Conservation (phyloP, 1,284 basidiomycete genomes). For the Polyporus tsugae region DNA sequence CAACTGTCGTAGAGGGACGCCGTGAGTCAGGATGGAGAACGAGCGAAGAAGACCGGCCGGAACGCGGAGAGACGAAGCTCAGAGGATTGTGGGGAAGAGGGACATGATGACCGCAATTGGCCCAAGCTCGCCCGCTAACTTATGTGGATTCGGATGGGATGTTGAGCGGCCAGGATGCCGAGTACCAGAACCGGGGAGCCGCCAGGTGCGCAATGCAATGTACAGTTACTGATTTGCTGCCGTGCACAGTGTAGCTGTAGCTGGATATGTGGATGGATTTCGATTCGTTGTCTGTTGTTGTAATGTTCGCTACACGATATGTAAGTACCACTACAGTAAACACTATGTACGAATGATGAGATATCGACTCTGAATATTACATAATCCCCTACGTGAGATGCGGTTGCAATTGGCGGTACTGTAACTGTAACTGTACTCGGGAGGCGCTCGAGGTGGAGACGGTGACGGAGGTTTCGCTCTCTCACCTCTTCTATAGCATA, state of each 20-base stretch:
- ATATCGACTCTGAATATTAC: too few species aligned
- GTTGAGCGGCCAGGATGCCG: background rate
- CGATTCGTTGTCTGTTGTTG: slow-evolving; percentile 13
- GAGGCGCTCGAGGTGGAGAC: too few species aligned
- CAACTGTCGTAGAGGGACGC: background rate
- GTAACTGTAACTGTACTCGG: too few species aligned
- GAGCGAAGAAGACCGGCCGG: background rate
- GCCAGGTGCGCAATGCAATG: slow-evolving; percentile 1
- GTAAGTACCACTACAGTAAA: slow-evolving; percentile 11
- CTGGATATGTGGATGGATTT: background rate
- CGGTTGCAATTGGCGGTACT: too few species aligned
- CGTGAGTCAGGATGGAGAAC: background rate
- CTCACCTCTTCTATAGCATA: too few species aligned
- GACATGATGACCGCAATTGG: background rate
- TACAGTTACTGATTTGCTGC: slow-evolving; percentile 7
- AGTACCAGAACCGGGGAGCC: background rate
- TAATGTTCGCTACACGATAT: slow-evolving; percentile 1
- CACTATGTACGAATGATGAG: slow-evolving; percentile 13
- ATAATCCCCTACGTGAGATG: too few species aligned
- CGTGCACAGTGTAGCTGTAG: slow-evolving; percentile 15
- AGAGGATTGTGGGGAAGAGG: background rate
- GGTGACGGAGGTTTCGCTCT: too few species aligned
- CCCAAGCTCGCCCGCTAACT: background rate
- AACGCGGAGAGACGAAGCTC: background rate
- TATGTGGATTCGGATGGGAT: slow-evolving; percentile 6